Evolutionary conservation across 805 yeast genomes (phyloP), one percentile per base, ranked within the genome.

Genomic region (Yarrowia yakushimensis): DNA sequence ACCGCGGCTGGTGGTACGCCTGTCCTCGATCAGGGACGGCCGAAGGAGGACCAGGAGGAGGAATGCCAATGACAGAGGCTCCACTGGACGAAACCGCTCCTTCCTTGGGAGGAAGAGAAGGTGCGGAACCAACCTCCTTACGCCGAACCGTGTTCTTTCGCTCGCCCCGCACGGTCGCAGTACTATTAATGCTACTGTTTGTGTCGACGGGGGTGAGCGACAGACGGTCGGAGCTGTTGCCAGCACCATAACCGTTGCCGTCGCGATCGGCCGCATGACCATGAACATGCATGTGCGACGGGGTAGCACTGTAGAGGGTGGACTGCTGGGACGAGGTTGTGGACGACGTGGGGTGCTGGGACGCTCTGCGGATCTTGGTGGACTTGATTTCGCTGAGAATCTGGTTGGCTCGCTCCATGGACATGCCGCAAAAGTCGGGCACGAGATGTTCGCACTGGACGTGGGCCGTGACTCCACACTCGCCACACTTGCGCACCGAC

Each of bases 351-450:
- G 22, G 60, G 17, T 18, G 46, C 60, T 17, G 63, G 18, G 64
- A 67, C 57, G 64, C 70, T 66, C 72, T 72, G 20, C 73, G 67
- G 39, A 71, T 79, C 68, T 82, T 82, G 1, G 97, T 85, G 42
- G 86, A 82, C 71, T 87, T 87, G 71, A 93, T 91, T 10, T 97
- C 90, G 63, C 82, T 83, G 64, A 94, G 76, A 66, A 94, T 90
- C 73, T 87, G 88, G 70, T 90, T 91, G 3, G 97, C 98, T 82
- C 88, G 89, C 71, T 90, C 97, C 92, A 94, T 90, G 2, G 97
- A 82, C 96, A 94, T 93, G 63, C 99, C 99, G 79, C 99, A 94
- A 74, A 94, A 90, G 73, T 94, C 98, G 1, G 99, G 99, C 22
- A 94, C 98, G 69, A 92, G 79, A 70, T 91, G 97, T 12, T 93